phyloP scores from a whole-genome alignment of 352 stramenopile species.

The Phytopythium litorale region DNA sequence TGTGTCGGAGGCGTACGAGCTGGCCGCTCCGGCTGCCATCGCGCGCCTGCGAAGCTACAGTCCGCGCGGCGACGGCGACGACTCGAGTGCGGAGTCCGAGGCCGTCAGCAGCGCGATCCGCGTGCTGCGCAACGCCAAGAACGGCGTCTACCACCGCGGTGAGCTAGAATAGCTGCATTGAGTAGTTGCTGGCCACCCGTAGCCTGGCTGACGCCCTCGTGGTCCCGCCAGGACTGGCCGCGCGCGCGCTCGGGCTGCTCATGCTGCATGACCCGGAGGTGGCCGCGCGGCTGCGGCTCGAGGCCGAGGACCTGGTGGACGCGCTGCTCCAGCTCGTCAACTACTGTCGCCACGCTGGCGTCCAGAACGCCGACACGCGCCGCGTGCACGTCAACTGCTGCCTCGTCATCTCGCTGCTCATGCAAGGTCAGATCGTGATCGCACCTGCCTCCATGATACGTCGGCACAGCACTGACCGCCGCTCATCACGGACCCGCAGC shows the following conservation, averaged over 20 bases:
- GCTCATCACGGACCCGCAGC: neutral
- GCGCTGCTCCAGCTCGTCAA: slow-evolving; percentile 69
- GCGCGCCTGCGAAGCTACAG: slow-evolving; percentile 22
- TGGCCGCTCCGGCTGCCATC: slow-evolving; percentile 16
- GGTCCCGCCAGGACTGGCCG: slow-evolving; percentile 38
- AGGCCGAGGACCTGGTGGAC: slow-evolving; percentile 68
- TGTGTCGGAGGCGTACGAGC: slow-evolving; percentile 31
- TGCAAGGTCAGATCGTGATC: slow-evolving; percentile 34
- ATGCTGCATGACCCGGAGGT: slow-evolving; percentile 40
- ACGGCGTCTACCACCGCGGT: slow-evolving; percentile 55
- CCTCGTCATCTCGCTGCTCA: slow-evolving; percentile 81
- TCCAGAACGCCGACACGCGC: slow-evolving; percentile 48
- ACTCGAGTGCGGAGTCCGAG: slow-evolving; percentile 1
- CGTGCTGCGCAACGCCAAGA: slow-evolving; percentile 58
- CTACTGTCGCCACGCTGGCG: slow-evolving; percentile 42
- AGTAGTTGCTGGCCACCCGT: no score
- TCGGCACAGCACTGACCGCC: neutral
- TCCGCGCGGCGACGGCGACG: slow-evolving; percentile 2
- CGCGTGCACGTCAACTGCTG: slow-evolving; percentile 83
- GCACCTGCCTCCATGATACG: neutral
- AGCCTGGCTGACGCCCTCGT: neutral
- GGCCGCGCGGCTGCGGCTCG: slow-evolving; percentile 37
- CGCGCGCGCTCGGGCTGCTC: slow-evolving; percentile 58
- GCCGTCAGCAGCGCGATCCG: slow-evolving; percentile 28
- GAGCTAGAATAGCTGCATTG: no score